Base-by-base conservation (phyloP, 2,329 filamentous ascomycete genomes). In the Tolypocladium sp. region DNA sequence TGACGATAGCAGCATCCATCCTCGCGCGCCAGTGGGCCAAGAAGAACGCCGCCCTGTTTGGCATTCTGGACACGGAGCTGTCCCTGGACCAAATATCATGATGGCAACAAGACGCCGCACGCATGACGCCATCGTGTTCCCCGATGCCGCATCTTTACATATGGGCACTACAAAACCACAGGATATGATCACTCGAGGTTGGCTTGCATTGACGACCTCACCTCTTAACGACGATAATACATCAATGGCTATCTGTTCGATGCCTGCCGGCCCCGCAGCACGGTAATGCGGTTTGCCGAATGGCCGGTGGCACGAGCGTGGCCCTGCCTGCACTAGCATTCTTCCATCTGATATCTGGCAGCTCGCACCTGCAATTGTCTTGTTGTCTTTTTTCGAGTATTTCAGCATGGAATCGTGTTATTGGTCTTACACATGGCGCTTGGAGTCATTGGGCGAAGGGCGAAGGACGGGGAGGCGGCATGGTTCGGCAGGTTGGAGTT, bases 21-120 rank as follows among this genome's bases (percentile, higher is more conserved):
- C 82, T 96, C 62, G 90, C 92, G 41, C 90, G 93, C 67, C 86
- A 90, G 70, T 99, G 94, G 94, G 91, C 92, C 60, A 97, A 96
- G 82, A 89, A 88, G 73, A 89, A 90, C 66, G 83, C 83, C 4
- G 68, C 73, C 35, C 70, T 78, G 57, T 85, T 86, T 61, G 82
- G 80, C 62, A 79, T 88, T 61, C 71, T 71, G 35, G 78, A 84
- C 61, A 74, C 75, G 30, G 71, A 79, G 52, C 66, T 81, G 57
- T 75, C 77, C 52, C 73, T 84, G 60, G 82, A 84, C 61, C 77
- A 83, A 63, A 68, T 74, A 59, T 67, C 61, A 71, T 70, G 67
- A 73, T 61, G 59, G 60, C 62, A 59, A 61, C 57, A 44, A 57
- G 38, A 42, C 56, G 55, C 37, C n/a, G 57, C 56, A 57, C 35